phyloP scores from a whole-genome alignment of 495 filamentous ascomycete genomes.

The Aspergillus heteromorphus region DNA sequence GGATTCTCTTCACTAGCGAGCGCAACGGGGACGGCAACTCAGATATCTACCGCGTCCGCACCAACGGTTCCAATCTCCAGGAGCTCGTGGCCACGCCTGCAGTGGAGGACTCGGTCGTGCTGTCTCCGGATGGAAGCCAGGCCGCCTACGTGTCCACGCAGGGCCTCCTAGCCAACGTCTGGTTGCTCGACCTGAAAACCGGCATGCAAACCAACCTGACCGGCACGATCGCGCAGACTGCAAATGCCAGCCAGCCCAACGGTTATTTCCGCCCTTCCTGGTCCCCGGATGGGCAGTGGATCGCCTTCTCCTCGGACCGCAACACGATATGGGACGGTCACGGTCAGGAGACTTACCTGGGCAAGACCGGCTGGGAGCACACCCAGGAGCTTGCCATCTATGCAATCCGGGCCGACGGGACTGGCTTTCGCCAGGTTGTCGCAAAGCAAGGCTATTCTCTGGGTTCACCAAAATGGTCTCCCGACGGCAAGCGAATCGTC shows the following conservation, averaged over 20 bases:
- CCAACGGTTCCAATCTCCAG: conserved; percentile 22
- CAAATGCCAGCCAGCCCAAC: conserved; percentile 3
- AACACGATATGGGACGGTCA: conserved; percentile 24
- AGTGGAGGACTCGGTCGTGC: conserved; percentile 21
- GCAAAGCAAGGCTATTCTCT: conserved; percentile 14
- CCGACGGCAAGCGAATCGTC: conserved; percentile 21
- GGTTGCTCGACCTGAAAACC: conserved; percentile 23
- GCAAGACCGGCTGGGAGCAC: conserved; percentile 25
- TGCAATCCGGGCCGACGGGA: conserved; percentile 22
- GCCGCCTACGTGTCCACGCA: conserved; percentile 24
- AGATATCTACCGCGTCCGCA: conserved; percentile 25
- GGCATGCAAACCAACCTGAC: conserved; percentile 24
- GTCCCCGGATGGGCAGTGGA: conserved; percentile 25
- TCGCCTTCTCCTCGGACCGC: conserved; percentile 21
- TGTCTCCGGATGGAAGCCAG: conserved; percentile 25
- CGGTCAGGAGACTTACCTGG: conserved; percentile 14
- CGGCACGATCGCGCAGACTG: too few relatives aligned
- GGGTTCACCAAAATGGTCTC: conserved; percentile 27
- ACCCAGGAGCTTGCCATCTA: conserved; percentile 30
- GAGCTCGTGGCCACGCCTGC: conserved; percentile 18
- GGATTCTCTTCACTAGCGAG: conserved; percentile 27
- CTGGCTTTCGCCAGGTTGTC: conserved; percentile 19
- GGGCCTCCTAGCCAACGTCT: conserved; percentile 26
- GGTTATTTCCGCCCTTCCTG: conserved; percentile 29
- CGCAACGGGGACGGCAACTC: conserved; percentile 27